These are phyloP conservation scores for Suillus luteus DNA, from an alignment of 768 basidiomycete genomes.

Conservation along the genomic window DNA sequence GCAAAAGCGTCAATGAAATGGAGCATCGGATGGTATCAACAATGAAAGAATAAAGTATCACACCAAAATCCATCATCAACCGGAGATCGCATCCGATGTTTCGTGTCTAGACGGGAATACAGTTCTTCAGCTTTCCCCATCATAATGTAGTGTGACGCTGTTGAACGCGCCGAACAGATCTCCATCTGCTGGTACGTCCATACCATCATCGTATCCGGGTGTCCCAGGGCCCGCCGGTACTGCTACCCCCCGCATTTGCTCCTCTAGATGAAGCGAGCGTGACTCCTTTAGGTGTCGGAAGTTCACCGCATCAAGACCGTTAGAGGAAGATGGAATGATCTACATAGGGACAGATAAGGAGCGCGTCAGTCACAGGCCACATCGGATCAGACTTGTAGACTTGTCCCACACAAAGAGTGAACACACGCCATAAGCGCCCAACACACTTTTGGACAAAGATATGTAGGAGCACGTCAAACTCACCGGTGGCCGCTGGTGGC, in stretches of 20 bases:
- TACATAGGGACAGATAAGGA: slow-evolving; percentile 39
- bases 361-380: slow-evolving; percentile 21
- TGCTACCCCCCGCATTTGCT: slow-evolving; percentile 46
- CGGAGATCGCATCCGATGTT: slow-evolving; percentile 1
- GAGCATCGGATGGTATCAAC: slow-evolving; percentile 14
- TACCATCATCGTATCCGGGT: slow-evolving; percentile 45
- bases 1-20: slow-evolving; percentile 14
- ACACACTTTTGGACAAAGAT: not conserved
- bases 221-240: slow-evolving; percentile 36
- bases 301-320: slow-evolving; percentile 82
- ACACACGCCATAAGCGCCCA: slow-evolving; percentile 5
- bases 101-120: not conserved
- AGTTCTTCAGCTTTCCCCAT: slow-evolving; percentile 54
- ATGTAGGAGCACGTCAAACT: slow-evolving; percentile 30
- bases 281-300: slow-evolving; percentile 92
- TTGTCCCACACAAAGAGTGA: slow-evolving; percentile 6
- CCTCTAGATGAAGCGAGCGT: slow-evolving; percentile 86
- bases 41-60: slow-evolving; percentile 9
- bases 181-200: slow-evolving; percentile 45
- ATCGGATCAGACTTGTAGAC: slow-evolving; percentile 21
- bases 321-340: slow-evolving; percentile 78
- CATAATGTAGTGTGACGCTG: slow-evolving; percentile 86
- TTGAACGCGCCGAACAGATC: slow-evolving; percentile 89
- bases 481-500: slow-evolving; percentile 92
- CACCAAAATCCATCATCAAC: not conserved